A percentile compares a stretch with the other conserved stretches of the same genome.
Conservation (phyloP, 2,329 filamentous ascomycete genomes). For the Rhinocladiella similis region DNA sequence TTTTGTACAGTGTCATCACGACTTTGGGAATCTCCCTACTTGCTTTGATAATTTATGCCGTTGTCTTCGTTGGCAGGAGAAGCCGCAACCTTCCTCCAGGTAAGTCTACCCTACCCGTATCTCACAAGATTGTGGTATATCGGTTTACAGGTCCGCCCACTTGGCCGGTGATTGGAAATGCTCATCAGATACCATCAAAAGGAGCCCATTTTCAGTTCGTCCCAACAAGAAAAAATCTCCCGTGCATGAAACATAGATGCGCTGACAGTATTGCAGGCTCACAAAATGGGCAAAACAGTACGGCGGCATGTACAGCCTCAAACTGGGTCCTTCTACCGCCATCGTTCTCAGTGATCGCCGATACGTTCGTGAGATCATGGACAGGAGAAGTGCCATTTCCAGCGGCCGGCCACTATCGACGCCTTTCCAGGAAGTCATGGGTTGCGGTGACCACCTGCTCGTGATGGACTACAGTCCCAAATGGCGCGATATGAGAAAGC, state of each 20-base stretch:
- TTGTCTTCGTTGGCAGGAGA: background rate
- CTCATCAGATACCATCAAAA: constrained; percentile 40
- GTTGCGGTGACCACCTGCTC: constrained; percentile 49
- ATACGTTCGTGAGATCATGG: constrained; percentile 45
- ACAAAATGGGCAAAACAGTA: constrained; percentile 48
- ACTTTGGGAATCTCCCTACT: background rate
- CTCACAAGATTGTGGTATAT: too few species aligned
- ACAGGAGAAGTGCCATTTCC: constrained; percentile 47
- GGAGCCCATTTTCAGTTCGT: constrained; percentile 33
- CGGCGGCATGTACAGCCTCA: constrained; percentile 46
- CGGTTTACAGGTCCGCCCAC: background rate
- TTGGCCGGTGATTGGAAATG: constrained; percentile 38
- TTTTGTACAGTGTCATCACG: background rate
- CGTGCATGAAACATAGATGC: constrained; percentile 33
- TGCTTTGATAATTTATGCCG: background rate
- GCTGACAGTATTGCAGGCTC: constrained; percentile 31
- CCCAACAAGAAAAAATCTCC: constrained; percentile 34
- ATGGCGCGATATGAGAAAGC: constrained; percentile 50
- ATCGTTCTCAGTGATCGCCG: constrained; percentile 44
- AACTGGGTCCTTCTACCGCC: constrained; percentile 42
- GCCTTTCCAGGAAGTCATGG: constrained; percentile 45
- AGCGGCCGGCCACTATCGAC: constrained; percentile 45
- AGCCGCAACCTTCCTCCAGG: background rate
- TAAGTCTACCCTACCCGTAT: too few species aligned
- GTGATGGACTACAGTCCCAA: constrained; percentile 48